These are phyloP conservation scores for Exidia glandulosa DNA, from an alignment of 768 basidiomycete genomes.

Conservation along the genomic window DNA sequence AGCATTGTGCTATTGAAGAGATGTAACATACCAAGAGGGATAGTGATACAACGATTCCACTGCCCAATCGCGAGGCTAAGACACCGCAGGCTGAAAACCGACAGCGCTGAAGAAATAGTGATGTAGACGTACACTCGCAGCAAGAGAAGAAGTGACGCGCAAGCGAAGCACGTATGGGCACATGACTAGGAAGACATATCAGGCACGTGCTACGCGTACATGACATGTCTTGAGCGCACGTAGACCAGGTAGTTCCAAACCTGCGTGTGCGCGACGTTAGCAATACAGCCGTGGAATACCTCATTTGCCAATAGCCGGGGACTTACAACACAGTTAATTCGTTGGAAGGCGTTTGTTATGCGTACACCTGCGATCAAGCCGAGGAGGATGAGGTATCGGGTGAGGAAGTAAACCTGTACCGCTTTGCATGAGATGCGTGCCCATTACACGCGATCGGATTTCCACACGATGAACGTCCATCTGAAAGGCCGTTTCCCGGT, in stretches of 20 bases:
- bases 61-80: not conserved
- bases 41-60: not conserved
- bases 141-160: not conserved
- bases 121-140: not conserved
- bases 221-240: not conserved
- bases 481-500: not conserved
- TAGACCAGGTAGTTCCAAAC: not conserved
- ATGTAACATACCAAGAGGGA: not conserved
- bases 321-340: not conserved
- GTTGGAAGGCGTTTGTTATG: not conserved
- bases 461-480: not conserved
- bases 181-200: not conserved
- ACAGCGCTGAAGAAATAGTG: not conserved
- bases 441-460: not conserved
- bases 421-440: not conserved
- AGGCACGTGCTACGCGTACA: not conserved
- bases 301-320: not conserved
- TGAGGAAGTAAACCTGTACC: not conserved
- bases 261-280: not conserved
- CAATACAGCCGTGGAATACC: not conserved
- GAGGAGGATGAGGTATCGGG: not conserved
- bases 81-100: not conserved
- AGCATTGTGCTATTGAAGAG: not conserved
- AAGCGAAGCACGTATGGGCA: not conserved
- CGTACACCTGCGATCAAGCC: not conserved